These are phyloP conservation scores for Pseudocercospora musae DNA, from an alignment of 2,329 filamentous ascomycete species.

Conservation along the genomic window DNA sequence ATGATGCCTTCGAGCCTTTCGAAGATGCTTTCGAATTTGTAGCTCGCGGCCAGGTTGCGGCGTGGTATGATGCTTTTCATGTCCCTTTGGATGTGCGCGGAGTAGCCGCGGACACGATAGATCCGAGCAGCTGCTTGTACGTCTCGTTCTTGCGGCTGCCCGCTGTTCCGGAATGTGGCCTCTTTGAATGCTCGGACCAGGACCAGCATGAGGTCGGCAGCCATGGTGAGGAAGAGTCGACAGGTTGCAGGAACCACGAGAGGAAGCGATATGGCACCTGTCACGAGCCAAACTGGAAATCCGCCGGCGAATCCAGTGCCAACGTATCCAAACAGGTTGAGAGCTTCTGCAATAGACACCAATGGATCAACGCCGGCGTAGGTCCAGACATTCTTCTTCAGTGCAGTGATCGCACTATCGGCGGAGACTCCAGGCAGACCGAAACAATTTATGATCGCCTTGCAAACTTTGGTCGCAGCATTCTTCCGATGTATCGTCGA, in stretches of 20 bases:
- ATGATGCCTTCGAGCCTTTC: slow-evolving; percentile 21
- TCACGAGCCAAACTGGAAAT: slow-evolving; percentile 28
- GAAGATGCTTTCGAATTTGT: slow-evolving; percentile 17
- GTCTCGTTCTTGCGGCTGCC: slow-evolving; percentile 21
- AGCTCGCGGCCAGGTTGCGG: slow-evolving; percentile 19
- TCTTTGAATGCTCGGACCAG: slow-evolving; percentile 33
- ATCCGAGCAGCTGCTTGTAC: slow-evolving; percentile 22
- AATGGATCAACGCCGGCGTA: slow-evolving; percentile 14
- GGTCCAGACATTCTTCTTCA: slow-evolving; percentile 26
- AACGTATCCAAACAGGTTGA: slow-evolving; percentile 22
- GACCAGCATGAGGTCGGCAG: slow-evolving; percentile 36
- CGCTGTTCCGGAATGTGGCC: slow-evolving; percentile 17
- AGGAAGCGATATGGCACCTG: slow-evolving; percentile 25
- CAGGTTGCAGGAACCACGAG: slow-evolving; percentile 33
- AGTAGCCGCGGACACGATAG: slow-evolving; percentile 21
- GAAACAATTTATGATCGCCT: slow-evolving; percentile 27
- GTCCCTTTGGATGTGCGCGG: slow-evolving; percentile 21
- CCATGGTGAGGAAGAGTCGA: slow-evolving; percentile 34
- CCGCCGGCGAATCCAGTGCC: slow-evolving; percentile 28
- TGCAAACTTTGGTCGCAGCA: slow-evolving; percentile 25
- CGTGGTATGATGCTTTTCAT: slow-evolving; percentile 22
- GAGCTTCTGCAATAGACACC: slow-evolving; percentile 20
- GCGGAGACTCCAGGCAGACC: slow-evolving; percentile 22
- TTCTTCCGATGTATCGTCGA: slow-evolving; percentile 25
- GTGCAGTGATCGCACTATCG: slow-evolving; percentile 19